phyloP scores from a whole-genome alignment of 2,329 filamentous ascomycete species.

The Thielaviopsis euricoi region DNA sequence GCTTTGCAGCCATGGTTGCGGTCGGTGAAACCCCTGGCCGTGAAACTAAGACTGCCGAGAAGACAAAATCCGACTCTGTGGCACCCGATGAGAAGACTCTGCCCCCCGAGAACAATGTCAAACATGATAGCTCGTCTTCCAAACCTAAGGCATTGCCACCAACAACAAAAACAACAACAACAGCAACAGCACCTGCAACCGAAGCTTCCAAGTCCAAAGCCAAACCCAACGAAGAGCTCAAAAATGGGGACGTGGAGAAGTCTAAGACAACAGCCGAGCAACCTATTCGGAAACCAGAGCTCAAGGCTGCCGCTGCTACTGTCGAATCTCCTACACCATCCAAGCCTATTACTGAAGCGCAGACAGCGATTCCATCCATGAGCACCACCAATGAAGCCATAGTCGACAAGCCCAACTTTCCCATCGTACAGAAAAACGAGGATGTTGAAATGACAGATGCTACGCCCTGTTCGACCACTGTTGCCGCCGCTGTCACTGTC shows the following conservation, averaged over 20 bases:
- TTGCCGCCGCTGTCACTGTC: background rate
- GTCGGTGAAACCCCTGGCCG: background rate
- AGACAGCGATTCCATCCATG: background rate
- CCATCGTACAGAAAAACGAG: background rate
- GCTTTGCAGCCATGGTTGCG: background rate
- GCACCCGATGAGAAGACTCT: background rate
- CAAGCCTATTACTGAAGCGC: background rate
- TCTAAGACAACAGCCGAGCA: background rate
- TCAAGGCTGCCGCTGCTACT: background rate
- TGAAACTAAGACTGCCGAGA: background rate
- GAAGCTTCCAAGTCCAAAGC: background rate
- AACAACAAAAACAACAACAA: too few relatives aligned
- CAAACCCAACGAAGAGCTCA: background rate
- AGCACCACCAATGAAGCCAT: background rate
- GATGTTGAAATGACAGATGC: slow-evolving; percentile 5
- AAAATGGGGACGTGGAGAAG: background rate
- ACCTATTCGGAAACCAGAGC: background rate
- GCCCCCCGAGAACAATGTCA: background rate
- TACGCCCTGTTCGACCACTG: background rate
- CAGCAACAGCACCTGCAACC: background rate
- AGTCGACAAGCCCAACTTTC: background rate
- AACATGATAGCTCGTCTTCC: background rate
- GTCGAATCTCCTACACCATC: background rate
- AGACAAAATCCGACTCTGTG: background rate
- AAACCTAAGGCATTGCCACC: background rate